Percentiles rank a stretch among this genome's conserved stretches.
Evolutionary conservation across 192 early-diverging fungal species (phyloP).

Genomic region (Coemansia aciculifera): DNA sequence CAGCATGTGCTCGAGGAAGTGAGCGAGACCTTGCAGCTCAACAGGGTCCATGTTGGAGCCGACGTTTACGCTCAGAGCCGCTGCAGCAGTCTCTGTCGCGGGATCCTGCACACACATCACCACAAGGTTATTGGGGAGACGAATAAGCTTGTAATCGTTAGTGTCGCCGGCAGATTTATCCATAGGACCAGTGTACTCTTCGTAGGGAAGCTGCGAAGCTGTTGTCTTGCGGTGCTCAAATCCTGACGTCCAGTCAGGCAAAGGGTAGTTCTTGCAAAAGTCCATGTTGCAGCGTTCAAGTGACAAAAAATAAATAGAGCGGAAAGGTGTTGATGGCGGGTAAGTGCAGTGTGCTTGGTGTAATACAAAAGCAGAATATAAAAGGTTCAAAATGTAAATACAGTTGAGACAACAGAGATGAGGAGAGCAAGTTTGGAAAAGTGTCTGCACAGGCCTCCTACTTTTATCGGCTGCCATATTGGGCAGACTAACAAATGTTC

Average conservation of each 20-base stretch:
- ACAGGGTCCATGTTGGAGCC: constrained; percentile 60
- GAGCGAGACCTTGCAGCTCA: constrained; percentile 63
- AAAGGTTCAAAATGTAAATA: background rate
- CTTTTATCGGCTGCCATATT: background rate
- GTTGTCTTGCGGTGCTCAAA: background rate
- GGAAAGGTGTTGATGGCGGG: background rate
- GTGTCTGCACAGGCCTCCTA: background rate
- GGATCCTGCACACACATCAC: constrained; percentile 59
- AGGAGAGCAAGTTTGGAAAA: background rate
- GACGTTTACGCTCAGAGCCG: constrained; percentile 60
- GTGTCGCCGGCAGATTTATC: constrained; percentile 57
- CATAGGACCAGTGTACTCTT: constrained; percentile 5
- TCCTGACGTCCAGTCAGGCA: background rate
- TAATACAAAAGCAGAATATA: too few relatives aligned
- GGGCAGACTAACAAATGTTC: background rate
- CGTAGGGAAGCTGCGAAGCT: constrained; percentile 2
- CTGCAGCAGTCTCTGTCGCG: constrained; percentile 54
- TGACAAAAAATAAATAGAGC: background rate
- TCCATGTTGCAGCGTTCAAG: background rate
- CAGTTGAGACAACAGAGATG: background rate
- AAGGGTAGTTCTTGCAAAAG: background rate
- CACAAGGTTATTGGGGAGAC: constrained; percentile 58
- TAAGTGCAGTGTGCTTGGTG: background rate
- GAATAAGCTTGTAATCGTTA: constrained; percentile 56
- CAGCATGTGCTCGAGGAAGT: constrained; percentile 67